Base-by-base conservation (phyloP, 805 yeast genomes). In the Yarrowia sp. region DNA sequence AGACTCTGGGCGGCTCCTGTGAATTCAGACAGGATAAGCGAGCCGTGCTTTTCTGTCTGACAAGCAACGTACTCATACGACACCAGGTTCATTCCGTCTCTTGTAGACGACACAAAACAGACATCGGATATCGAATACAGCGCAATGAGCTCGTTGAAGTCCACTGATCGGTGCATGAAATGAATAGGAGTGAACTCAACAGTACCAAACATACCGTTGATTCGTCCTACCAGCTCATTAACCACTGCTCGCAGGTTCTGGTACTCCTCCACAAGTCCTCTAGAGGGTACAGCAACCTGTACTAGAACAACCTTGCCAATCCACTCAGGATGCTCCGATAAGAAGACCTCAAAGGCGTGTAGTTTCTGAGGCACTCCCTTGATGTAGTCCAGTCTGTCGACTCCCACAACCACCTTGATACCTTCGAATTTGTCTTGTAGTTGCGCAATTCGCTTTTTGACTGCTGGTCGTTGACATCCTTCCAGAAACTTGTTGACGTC, bases 1-100 rank as follows among this genome's bases (percentile, higher is more conserved):
- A 95, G 80, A 1, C 96, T 89, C 77, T 95, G 99, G 0, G 99
- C 98, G n/a, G 99, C 99, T 57, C 99, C 99, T 0, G 99, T 95
- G 78, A 95, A 95, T 77, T 95, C 99, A 45, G 96, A 88, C 68
- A 95, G 76, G 57, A 95, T 89, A 70, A 95, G 80, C 3, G 92
- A 86, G 8, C 99, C 99, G 68, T 91, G 86, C 67, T 86, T 86
- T 53, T 87, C 86, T 68, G 86, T 83, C 77, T 95, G 99, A 73
- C 98, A 93, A 0, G 98, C 98, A 71, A 95, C 91, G 76, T 95
- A 95, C 77, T 95, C 99, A 75, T 91, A 96, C 63, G 93, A 85
- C 48, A 96, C 99, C 72, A 95, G 83, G 74, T 95, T 95, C 99
- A 95, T 95, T 71, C 99, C 99, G 74, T 95, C 99, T 73, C 99